Evolutionary conservation across 768 basidiomycete species (phyloP), one percentile per base, ranked within the genome.

Genomic region (Xerocomellus chrysenteron): DNA sequence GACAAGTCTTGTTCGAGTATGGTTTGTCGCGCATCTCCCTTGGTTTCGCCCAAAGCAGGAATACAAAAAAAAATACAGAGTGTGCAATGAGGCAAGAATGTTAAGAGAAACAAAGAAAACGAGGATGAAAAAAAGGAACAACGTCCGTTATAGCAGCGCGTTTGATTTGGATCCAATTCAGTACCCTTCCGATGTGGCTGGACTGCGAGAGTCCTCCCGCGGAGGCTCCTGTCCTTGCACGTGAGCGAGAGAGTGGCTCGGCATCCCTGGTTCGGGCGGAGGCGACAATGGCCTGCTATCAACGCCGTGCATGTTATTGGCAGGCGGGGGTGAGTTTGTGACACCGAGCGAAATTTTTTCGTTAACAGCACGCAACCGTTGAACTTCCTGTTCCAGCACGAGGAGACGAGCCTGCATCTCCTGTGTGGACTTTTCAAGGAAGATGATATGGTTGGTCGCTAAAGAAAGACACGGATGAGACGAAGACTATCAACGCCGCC

Each of bases 381-480:
- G 67, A 51, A 90, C 84, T 69, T 92, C 91, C 50, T 78, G 74
- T 66, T 92, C 90, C 45, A 90, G 69, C 28, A 78, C 73, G 14
- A 76, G 75, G 56, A 93, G 80, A 63, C 89, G 86, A 55, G 79
- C 79, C 69, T 86, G 84, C 69, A 93, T 76, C 63, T 85, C 82
- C 59, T 85, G 81, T 68, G 89, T 91, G 41, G 82, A 75, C 64
- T 84, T 83, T 73, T 92, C 90, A 52, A 92, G 79, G 51, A 77
- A 75, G 50, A 82, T 75, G 66, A 93, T 92, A 68, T 92, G 86
- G 68, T 86, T 87, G 43, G 90, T 91, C 26, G 90, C 90, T 92
- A 55, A 53, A 60, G 43, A 24, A 44, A 56, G 48, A 45, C 21
- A 35, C n/a, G 56, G 30, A 42, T 57, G 63, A 64, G 68, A 50